Base-by-base conservation (phyloP, 1,284 basidiomycete genomes). In the Ustilago cynodontis region DNA sequence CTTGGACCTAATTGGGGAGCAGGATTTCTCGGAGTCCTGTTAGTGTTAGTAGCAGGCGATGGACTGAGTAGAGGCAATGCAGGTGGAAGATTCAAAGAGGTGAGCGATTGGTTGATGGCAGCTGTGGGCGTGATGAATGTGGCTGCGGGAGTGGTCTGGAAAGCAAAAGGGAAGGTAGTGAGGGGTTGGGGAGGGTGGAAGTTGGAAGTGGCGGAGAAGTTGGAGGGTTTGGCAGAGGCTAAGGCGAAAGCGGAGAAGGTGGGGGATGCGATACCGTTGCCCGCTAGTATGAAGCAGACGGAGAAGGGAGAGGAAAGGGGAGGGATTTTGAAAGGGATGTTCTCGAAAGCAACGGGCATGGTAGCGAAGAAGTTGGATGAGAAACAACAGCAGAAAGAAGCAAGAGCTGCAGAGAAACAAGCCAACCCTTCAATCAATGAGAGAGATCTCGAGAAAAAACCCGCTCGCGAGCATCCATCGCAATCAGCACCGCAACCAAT, bases 1-100 rank as follows among this genome's bases (percentile, higher is more conserved):
- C 51, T 82, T 1, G 74, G 79, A 1, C 64, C 71, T 3, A 71
- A 74, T 20, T 81, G 71, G 67, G 79, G 81, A 6, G 76, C 75
- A 1, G 71, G 52, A 0, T 72, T 79, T 8, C 37, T 78, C 22
- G 81, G 81, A 20, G 59, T 71, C 4, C 60, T 82, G 16, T 52
- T 80, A 41, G 24, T 79, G 14, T 54, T 81, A 3, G 56, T 78
- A 7, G 64, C 71, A 11, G 67, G 59, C 2, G 71, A 77, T 20
- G 58, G 41, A 18, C 35, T 77, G 31, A 64, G 63, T 33, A 13
- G 69, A 13, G 52, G 51, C 4, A 26, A 50, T 33, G 39, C 61
- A 11, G 60, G 60, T 16, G 54, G 56, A 3, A 33, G 6, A 35
- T 72, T 82, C 29, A 43, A 61, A 0, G 52, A 76, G 45, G 59